Evolutionary conservation across 2,329 filamentous ascomycete species (phyloP), one percentile per base, ranked within the genome.

Genomic region (Neophaeococcomyces aloes): DNA sequence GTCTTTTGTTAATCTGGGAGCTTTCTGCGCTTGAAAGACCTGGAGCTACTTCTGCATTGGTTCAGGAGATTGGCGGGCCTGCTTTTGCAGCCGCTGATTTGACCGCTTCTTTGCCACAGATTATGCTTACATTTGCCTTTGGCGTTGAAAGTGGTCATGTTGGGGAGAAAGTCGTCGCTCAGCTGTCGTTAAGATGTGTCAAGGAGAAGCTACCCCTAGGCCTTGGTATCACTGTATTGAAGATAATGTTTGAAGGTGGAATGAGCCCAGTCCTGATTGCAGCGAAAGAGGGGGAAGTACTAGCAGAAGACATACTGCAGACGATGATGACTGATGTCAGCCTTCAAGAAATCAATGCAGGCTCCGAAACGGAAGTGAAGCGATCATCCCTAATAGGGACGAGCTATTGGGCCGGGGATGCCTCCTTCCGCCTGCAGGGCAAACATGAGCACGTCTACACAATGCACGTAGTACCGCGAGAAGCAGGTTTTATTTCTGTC

Each of bases 401-500:
- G 15, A 21, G 15, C 6, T 41, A 32, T n/a, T 41, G 14, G 29
- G 23, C 38, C 11, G 38, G 29, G 13, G 19, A 4, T 21, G 30
- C n/a, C 3, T 18, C 21, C 2, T 23, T 33, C 15, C n/a, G 4
- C 19, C 63, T 95, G 33, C 61, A 64, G 8, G 75, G 86, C 11
- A 79, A 78, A 0, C 75, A 83, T 48, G 82, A 72, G 7, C 78
- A 75, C 42, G 75, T 88, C 1, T 81, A 84, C 49, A 77, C 83
- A 53, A 71, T 94, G 54, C 74, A 72, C 7, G 75, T 86, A 46
- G 76, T 81, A 2, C 72, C 94, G 13, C 78, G 86, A 46, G 88
- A 95, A 62, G 78, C 87, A 2, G 87, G 86, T n/a, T 76, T 85
- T 44, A 79, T 82, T 1, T 76, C 72, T 37, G 78, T 84, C 3